A percentile compares a stretch with the other conserved stretches of the same genome.
phyloP scores from a whole-genome alignment of 257 asterid genomes.

The Striga asiatica region DNA sequence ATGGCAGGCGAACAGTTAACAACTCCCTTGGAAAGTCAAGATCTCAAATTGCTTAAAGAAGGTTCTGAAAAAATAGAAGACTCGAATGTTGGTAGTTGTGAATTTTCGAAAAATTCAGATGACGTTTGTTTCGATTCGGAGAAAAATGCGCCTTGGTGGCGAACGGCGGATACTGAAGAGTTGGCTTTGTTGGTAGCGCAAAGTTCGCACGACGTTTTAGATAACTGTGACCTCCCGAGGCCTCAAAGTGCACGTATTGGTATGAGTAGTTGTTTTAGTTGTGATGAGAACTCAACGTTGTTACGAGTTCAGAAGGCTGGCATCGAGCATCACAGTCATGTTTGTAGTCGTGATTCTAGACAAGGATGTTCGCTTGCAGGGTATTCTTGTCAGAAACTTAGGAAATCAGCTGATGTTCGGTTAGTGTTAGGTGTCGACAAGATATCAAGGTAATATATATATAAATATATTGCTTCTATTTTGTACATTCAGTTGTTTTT shows the following conservation, averaged over 20 bases:
- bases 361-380: conserved; percentile 15
- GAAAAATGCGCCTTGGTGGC: conserved; percentile 74
- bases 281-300: conserved; percentile 12
- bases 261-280: conserved; percentile 17
- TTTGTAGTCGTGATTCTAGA: conserved; percentile 6
- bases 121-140: conserved; percentile 37
- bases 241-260: conserved; percentile 33
- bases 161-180: conserved; percentile 70
- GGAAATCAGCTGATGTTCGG: conserved; percentile 18
- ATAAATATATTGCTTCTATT: neutral
- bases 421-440: conserved; percentile 17
- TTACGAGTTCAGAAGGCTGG: conserved; percentile 15
- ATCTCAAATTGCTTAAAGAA: too few relatives aligned
- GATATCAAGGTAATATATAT: conserved; percentile 28
- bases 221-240: conserved; percentile 86
- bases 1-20: conserved; percentile 21
- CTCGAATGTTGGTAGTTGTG: conserved; percentile 18
- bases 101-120: conserved; percentile 26
- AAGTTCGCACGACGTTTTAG: conserved; percentile 45
- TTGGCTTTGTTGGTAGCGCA: conserved; percentile 59
- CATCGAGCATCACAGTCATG: neutral
- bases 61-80: conserved; percentile 17
- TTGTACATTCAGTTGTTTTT: neutral
- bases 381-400: conserved; percentile 17
- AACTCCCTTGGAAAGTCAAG: neutral